Base-by-base conservation (phyloP, 2,329 filamentous ascomycete species). In the Massarina eburnea region DNA sequence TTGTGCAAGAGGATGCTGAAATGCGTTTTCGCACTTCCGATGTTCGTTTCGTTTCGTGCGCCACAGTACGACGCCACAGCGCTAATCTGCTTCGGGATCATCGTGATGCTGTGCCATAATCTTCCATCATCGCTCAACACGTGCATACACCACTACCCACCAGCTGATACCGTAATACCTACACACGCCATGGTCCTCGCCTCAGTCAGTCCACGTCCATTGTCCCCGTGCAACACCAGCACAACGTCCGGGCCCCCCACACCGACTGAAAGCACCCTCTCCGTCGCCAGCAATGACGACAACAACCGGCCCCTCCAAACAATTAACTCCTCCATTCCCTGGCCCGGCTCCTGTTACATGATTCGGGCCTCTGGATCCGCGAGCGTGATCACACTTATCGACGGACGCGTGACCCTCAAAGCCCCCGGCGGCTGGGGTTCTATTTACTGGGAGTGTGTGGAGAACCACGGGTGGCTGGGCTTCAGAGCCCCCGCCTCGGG, bases 371-470 rank as follows among this genome's bases (percentile, higher is more conserved):
- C 45, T 12, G 50, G 49, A 7, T 58, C 54, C 12, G 54, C 57
- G 14, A 54, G 57, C 27, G 43, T 63, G 7, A 57, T 72, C n/a
- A 68, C 69, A 0, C 53, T 71, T 1, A 26, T 59, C 5, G 46
- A 64, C 27, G 69, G 69, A 1, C 38, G 61, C 8, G 45, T 71
- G 4, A 43, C 51, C 7, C 59, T 72, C 54, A 61, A 24, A 56
- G 62, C 10, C 60, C 47, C 46, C n/a, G 51, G 49, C 34, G 44
- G 43, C 17, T 52, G 42, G n/a, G 53, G 49, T 12, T 50, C 51
- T 22, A 43, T 59, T 20, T 66, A 72, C 36, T 74, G 72, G 72
- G 40, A 49, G 17, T 74, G 72, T 40, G 59, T 69, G 14, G 70
- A 73, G 27, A 61, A 52, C 21, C 56, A 68, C 4, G 67, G 70